Evolutionary conservation across 768 basidiomycete species (phyloP).

Genomic region (Boletus coccyginus): DNA sequence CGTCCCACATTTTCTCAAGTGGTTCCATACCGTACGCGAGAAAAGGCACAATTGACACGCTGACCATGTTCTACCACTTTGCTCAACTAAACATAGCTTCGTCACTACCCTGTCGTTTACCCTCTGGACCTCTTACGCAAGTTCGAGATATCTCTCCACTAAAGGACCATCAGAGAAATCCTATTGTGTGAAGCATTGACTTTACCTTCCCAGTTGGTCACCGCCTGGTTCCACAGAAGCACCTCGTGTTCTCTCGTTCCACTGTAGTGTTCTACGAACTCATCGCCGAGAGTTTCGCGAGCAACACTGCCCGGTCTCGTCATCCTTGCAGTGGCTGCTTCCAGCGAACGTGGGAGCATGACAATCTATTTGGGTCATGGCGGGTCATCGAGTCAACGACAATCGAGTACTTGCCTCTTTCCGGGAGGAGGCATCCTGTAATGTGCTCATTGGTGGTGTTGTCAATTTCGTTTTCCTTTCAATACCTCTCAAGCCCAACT

Average conservation of each 20-base stretch:
- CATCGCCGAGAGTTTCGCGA: slow-evolving; percentile 81
- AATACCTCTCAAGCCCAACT: slow-evolving; percentile 85
- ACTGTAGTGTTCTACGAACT: slow-evolving; percentile 92
- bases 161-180: slow-evolving; percentile 10
- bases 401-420: slow-evolving; percentile 51
- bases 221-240: slow-evolving; percentile 80
- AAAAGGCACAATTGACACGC: slow-evolving; percentile 1
- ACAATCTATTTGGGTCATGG: slow-evolving; percentile 44
- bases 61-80: background rate
- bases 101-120: background rate
- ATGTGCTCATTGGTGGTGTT: slow-evolving; percentile 60
- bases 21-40: slow-evolving; percentile 45
- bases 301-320: slow-evolving; percentile 77
- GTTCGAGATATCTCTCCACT: slow-evolving; percentile 88
- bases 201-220: slow-evolving; percentile 93
- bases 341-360: slow-evolving; percentile 77
- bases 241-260: slow-evolving; percentile 95
- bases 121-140: slow-evolving; percentile 45
- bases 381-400: background rate
- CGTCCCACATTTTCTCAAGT: slow-evolving; percentile 68
- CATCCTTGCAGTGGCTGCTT: slow-evolving; percentile 79
- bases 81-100: background rate
- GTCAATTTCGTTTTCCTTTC: slow-evolving; percentile 67
- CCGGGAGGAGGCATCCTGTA: slow-evolving; percentile 41
- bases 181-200: background rate